Evolutionary conservation across 345 rosid species (phyloP).

Genomic region (Salix purpurea): DNA sequence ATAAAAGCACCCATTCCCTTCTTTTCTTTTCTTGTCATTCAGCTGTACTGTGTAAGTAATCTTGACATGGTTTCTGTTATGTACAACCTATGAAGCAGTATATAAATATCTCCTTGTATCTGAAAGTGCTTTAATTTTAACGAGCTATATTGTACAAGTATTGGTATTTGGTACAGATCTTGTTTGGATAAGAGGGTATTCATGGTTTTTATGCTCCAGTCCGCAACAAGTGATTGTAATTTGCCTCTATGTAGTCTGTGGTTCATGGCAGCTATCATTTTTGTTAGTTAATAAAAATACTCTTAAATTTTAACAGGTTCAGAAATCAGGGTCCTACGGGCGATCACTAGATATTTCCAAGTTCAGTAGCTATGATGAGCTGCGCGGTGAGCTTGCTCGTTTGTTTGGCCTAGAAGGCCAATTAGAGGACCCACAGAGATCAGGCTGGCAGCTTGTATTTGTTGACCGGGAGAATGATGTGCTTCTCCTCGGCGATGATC

Average conservation of each 20-base stretch:
- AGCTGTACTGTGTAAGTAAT: neutral
- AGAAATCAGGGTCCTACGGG: constrained; percentile 69
- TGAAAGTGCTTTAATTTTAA: neutral
- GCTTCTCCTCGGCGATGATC: constrained; percentile 92
- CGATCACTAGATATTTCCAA: constrained; percentile 79
- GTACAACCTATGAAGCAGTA: neutral
- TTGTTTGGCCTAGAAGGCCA: constrained; percentile 78
- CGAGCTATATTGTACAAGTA: neutral
- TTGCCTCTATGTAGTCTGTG: neutral
- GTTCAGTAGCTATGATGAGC: constrained; percentile 84
- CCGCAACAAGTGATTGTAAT: neutral
- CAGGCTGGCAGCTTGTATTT: constrained; percentile 98
- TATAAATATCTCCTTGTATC: neutral
- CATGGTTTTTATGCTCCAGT: neutral
- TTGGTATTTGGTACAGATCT: neutral
- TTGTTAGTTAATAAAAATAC: neutral
- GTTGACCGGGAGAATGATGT: constrained; percentile 86
- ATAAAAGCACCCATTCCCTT: neutral
- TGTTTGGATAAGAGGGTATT: neutral
- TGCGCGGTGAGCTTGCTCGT: constrained; percentile 74
- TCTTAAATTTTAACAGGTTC: constrained; percentile 37
- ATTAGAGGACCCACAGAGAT: constrained; percentile 76
- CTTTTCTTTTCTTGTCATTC: neutral
- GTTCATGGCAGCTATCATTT: neutral
- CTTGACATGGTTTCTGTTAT: neutral